Evolutionary conservation across 495 filamentous ascomycete species (phyloP), one percentile per base, ranked within the genome.

Genomic region (Amorphotheca resinae): DNA sequence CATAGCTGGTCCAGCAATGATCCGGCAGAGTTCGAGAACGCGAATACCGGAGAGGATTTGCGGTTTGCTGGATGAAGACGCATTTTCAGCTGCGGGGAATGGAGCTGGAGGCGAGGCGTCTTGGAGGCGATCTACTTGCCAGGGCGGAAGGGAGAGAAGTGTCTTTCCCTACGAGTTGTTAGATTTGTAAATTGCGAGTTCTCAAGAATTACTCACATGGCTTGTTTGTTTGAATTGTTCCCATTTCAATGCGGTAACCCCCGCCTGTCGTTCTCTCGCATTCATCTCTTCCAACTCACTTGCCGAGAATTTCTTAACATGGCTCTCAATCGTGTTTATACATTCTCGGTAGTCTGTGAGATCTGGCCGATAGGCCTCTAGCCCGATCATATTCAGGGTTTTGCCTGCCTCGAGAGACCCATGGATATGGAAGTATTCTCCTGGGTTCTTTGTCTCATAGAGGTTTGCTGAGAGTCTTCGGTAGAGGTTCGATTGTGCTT

Each of bases 351-450:
- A 83, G 46, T 77, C 74, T 1, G 72, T 80, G 52, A 84, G 49
- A 41, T 74, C 70, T 11, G 80, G 74, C 7, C 71, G 64, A 30
- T 76, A 64, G 0, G 77, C 65, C 15, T 79, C 74, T 22, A 87
- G 64, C 0, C 79, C 80, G 40, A 86, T 74, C 79, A 84, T 86
- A 39, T 74, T 64, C 41, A 86, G 62, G 2, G 79, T 80, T 5
- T 67, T 73, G 9, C 68, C 73, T 14, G 82, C 82, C 45, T 84
- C 79, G 8, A 87, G 57, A 1, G 82, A 86, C 20, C 82, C 82
- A 58, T 87, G 82, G 44, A 86, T 81, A 54, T 88, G 83, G 56
- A 79, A 87, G 55, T 70, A 88, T 51, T 80, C 68, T 33, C 67
- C 72, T 21, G 60, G 64, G 37, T 67, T 72, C 55, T 74, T 79